Conservation (phyloP, 768 basidiomycete genomes). For the Mycena leptocephala region DNA sequence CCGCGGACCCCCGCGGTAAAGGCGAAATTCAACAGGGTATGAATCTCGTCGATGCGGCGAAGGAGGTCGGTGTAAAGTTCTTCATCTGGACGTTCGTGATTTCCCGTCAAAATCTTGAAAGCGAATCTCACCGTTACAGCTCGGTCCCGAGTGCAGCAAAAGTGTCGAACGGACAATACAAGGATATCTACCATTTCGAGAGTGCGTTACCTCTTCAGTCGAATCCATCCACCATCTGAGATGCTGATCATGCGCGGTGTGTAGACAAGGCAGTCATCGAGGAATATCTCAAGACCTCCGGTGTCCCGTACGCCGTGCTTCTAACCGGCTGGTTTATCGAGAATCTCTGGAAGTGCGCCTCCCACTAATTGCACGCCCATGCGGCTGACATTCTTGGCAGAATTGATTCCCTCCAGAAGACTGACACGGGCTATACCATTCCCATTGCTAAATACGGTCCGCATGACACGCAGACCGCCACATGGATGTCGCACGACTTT, state of each 20-base stretch:
- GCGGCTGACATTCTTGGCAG: neutral
- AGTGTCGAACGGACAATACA: neutral
- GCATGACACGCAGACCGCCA: conserved; percentile 17
- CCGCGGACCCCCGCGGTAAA: neutral
- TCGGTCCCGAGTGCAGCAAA: neutral
- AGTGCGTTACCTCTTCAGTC: neutral
- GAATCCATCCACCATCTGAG: neutral
- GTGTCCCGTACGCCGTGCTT: conserved; percentile 27
- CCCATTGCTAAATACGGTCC: conserved; percentile 15
- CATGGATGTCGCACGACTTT: conserved; percentile 34
- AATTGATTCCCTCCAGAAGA: conserved; percentile 19
- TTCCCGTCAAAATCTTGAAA: too few relatives aligned
- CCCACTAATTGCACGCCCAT: neutral
- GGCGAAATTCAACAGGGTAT: neutral
- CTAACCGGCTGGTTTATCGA: conserved; percentile 31
- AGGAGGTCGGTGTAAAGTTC: conserved; percentile 15
- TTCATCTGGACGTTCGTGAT: conserved; percentile 24
- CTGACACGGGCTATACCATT: conserved; percentile 25
- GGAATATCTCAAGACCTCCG: conserved; percentile 28
- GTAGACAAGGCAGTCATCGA: conserved; percentile 34
- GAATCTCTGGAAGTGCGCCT: conserved; percentile 32
- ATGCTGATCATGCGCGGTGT: neutral
- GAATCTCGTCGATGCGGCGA: conserved; percentile 28
- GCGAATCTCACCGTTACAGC: neutral
- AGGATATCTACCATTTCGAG: neutral